A percentile compares a stretch with the other conserved stretches of the same genome.
Evolutionary conservation across 306 rosid species (phyloP).

Genomic region (Astragalus membranaceus): DNA sequence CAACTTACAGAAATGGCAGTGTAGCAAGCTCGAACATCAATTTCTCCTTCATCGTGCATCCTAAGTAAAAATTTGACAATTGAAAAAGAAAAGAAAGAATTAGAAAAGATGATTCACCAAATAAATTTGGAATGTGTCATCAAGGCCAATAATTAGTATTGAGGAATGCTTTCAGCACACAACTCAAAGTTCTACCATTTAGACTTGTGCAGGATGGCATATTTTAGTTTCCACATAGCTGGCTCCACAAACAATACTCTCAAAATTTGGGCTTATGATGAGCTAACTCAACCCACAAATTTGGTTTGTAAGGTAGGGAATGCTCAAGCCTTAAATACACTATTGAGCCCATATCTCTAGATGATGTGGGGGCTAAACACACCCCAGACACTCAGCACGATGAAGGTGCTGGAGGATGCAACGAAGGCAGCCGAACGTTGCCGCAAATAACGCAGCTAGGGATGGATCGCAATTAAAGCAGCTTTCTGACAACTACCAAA

Average conservation of each 20-base stretch:
- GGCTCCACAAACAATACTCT: neutral
- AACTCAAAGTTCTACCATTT: neutral
- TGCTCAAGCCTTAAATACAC: no score
- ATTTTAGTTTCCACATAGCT: constrained; percentile 5
- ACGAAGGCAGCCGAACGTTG: no score
- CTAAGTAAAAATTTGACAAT: constrained; percentile 30
- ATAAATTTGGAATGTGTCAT: constrained; percentile 4
- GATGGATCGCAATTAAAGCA: no score
- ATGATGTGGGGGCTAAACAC: no score
- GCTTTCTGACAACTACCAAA: constrained; percentile 9
- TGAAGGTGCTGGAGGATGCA: no score
- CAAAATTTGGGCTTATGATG: no score
- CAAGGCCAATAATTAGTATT: neutral
- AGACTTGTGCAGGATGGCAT: neutral
- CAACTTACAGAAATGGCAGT: constrained; percentile 90
- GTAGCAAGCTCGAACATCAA: constrained; percentile 91
- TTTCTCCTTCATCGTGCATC: constrained; percentile 91
- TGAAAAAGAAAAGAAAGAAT: neutral
- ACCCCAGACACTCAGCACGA: no score
- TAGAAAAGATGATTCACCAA: neutral
- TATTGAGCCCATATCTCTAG: no score
- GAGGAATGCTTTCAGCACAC: constrained; percentile 4
- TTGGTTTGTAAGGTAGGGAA: no score
- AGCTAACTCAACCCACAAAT: no score
- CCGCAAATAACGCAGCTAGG: no score